Evolutionary conservation across 805 yeast species (phyloP).

Genomic region (Metschnikowia drakensbergensis): DNA sequence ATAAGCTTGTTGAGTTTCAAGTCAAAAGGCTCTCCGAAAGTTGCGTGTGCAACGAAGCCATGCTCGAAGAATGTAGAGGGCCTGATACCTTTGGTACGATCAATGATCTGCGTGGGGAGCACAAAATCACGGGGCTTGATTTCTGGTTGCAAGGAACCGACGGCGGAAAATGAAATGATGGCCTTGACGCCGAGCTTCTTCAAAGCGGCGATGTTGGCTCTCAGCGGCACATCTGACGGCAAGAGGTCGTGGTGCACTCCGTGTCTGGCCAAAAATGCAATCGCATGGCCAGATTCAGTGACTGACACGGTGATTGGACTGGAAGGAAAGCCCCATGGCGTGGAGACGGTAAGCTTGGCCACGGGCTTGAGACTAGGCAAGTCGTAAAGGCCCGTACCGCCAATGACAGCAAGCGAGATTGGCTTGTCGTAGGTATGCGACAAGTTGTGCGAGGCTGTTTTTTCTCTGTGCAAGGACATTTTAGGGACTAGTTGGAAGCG

Average conservation of each 20-base stretch:
- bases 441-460: constrained; percentile 24
- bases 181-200: constrained; percentile 83
- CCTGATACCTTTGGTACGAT: constrained; percentile 94
- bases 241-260: constrained; percentile 85
- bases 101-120: constrained; percentile 93
- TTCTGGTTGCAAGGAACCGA: constrained; percentile 87
- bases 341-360: constrained; percentile 72
- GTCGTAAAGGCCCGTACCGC: constrained; percentile 97
- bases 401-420: constrained; percentile 83
- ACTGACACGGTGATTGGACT: constrained; percentile 89
- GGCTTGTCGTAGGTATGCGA: constrained; percentile 60
- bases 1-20: constrained; percentile 63
- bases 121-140: constrained; percentile 95
- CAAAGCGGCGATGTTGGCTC: constrained; percentile 95
- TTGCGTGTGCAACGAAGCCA: constrained; percentile 96
- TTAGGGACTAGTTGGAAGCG: constrained; percentile 1
- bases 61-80: constrained; percentile 83
- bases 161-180: constrained; percentile 90
- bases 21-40: constrained; percentile 97
- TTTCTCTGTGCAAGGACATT: constrained; percentile 38
- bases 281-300: constrained; percentile 70
- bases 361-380: constrained; percentile 80
- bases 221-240: constrained; percentile 88
- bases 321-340: constrained; percentile 98
- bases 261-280: constrained; percentile 94